Evolutionary conservation across 345 rosid species (phyloP).

Genomic region (Eucalyptus grandis): DNA sequence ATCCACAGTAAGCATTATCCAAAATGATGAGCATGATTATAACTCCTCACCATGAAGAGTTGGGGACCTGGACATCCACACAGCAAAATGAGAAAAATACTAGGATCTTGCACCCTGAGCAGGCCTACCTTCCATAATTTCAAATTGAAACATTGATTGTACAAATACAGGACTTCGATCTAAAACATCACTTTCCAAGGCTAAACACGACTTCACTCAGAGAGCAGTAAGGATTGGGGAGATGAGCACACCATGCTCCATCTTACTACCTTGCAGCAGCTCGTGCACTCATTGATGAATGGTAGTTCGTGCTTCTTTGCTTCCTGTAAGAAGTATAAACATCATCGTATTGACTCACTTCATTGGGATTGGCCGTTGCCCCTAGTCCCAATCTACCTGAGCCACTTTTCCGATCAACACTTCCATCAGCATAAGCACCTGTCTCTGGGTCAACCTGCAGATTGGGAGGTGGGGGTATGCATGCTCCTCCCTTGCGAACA

Average conservation of each 20-base stretch:
- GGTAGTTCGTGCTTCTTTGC: slow-evolving; percentile 85
- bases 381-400: slow-evolving; percentile 84
- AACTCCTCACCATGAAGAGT: not conserved
- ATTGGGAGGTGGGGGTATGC: slow-evolving; percentile 91
- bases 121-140: not conserved
- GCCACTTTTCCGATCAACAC: slow-evolving; percentile 56
- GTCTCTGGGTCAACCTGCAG: slow-evolving; percentile 88
- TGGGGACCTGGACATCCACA: not conserved
- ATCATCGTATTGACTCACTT: slow-evolving; percentile 84
- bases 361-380: slow-evolving; percentile 81
- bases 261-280: slow-evolving; percentile 12
- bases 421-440: slow-evolving; percentile 77
- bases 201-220: not conserved
- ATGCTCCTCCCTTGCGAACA: slow-evolving; percentile 71
- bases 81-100: not conserved
- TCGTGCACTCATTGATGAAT: slow-evolving; percentile 91
- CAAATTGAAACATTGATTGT: not conserved
- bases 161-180: not conserved
- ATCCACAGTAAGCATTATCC: not conserved
- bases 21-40: not conserved
- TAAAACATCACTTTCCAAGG: not conserved
- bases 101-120: not conserved
- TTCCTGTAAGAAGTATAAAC: slow-evolving; percentile 92
- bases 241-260: not conserved
- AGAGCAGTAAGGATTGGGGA: not conserved